Conservation (phyloP, 2,329 filamentous ascomycete genomes). For the Phialocephala sp. region DNA sequence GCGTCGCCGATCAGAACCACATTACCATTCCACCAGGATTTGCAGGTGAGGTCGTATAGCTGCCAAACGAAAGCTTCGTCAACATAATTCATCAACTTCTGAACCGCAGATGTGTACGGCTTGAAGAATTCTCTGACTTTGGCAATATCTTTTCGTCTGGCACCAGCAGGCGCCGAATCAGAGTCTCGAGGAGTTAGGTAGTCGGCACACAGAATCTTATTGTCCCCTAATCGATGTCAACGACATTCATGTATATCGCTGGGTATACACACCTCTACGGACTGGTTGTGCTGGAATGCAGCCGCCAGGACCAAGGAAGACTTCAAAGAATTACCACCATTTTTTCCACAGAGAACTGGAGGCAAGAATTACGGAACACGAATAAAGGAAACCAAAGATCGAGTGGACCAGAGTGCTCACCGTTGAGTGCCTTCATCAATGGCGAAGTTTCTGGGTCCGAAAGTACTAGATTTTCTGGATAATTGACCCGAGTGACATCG, state of each 20-base stretch:
- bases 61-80: conserved; percentile 14
- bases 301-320: background rate
- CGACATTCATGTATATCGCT: background rate
- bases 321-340: background rate
- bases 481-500: conserved; percentile 6
- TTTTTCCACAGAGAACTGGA: background rate
- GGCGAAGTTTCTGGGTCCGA: conserved; percentile 8
- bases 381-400: background rate
- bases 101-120: background rate
- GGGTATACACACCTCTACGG: background rate
- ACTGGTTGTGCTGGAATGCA: background rate
- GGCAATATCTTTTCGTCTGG: background rate
- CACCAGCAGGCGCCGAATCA: background rate
- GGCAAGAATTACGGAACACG: background rate
- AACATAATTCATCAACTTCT: conserved; percentile 1
- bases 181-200: background rate
- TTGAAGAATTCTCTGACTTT: background rate
- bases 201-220: conserved; percentile 3
- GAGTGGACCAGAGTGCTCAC: background rate
- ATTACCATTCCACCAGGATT: conserved; percentile 11
- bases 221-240: background rate
- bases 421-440: conserved; percentile 9
- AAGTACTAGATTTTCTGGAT: background rate
- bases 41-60: background rate
- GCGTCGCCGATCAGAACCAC: conserved; percentile 12